phyloP scores from a whole-genome alignment of 331 rosid genomes.

The Pyracantha coccinea region DNA sequence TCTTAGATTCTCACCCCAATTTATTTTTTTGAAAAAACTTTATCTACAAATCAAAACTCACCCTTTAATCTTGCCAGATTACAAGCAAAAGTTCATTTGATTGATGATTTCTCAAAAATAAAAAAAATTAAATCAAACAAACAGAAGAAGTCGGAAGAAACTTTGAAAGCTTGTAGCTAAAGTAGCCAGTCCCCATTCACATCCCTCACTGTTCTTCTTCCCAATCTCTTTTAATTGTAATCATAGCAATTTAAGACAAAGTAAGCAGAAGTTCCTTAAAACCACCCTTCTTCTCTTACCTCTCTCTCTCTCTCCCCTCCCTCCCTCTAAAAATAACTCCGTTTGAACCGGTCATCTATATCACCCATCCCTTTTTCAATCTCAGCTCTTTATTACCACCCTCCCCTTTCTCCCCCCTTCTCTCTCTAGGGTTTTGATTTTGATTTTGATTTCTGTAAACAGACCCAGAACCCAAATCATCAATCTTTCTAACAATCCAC shows the following conservation, averaged over 20 bases:
- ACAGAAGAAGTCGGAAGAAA: neutral
- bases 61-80: neutral
- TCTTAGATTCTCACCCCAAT: neutral
- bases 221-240: neutral
- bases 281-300: neutral
- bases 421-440: slow-evolving; percentile 62
- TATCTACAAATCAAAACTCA: neutral
- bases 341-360: slow-evolving; percentile 69
- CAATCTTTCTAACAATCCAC: neutral
- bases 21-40: neutral
- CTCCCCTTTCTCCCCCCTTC: slow-evolving; percentile 9
- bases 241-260: neutral
- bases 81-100: neutral
- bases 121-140: neutral
- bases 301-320: neutral
- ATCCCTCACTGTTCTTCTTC: neutral
- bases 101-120: neutral
- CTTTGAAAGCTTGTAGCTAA: neutral
- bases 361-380: slow-evolving; percentile 23
- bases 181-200: neutral
- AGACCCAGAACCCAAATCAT: slow-evolving; percentile 10
- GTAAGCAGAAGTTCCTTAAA: neutral
- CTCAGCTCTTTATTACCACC: slow-evolving; percentile 19
- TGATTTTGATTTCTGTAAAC: slow-evolving; percentile 18
- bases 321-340: slow-evolving; percentile 49